Evolutionary conservation across 768 basidiomycete species (phyloP).

Genomic region (Lepiota venenata): DNA sequence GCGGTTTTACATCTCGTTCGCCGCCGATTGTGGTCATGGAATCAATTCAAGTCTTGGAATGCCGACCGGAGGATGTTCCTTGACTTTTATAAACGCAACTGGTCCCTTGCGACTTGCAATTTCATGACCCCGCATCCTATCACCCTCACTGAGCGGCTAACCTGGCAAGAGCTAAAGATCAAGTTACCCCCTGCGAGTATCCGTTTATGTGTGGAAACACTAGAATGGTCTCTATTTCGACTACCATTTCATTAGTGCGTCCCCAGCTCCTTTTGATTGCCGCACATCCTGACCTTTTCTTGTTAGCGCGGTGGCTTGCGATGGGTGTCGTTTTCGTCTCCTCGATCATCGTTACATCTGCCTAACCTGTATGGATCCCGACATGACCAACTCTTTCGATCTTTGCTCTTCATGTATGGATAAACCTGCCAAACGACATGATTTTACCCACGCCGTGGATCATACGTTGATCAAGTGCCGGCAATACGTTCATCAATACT

Average conservation of each 20-base stretch:
- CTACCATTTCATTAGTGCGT: conserved; percentile 33
- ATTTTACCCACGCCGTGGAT: conserved; percentile 2
- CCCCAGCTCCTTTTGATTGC: background rate
- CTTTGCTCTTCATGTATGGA: conserved; percentile 6
- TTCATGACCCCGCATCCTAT: conserved; percentile 24
- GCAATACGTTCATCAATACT: background rate
- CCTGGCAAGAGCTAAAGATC: conserved; percentile 27
- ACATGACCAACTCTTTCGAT: conserved; percentile 20
- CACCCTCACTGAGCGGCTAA: conserved; percentile 21
- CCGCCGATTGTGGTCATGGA: background rate
- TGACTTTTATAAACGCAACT: conserved; percentile 24
- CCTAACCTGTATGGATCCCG: conserved; percentile 29
- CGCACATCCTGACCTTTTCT: background rate
- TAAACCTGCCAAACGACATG: background rate
- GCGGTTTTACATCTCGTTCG: conserved; percentile 8
- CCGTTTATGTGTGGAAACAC: conserved; percentile 29
- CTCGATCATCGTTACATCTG: conserved; percentile 29
- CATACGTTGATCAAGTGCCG: conserved; percentile 9
- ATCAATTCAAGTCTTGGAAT: conserved; percentile 21
- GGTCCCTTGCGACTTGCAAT: conserved; percentile 24
- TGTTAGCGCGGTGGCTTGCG: conserved; percentile 27
- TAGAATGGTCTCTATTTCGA: conserved; percentile 31
- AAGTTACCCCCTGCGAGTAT: conserved; percentile 30
- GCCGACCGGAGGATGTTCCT: conserved; percentile 28
- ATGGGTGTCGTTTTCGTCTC: conserved; percentile 28